phyloP scores from a whole-genome alignment of 2,329 filamentous ascomycete species.

The Dothistroma pini region DNA sequence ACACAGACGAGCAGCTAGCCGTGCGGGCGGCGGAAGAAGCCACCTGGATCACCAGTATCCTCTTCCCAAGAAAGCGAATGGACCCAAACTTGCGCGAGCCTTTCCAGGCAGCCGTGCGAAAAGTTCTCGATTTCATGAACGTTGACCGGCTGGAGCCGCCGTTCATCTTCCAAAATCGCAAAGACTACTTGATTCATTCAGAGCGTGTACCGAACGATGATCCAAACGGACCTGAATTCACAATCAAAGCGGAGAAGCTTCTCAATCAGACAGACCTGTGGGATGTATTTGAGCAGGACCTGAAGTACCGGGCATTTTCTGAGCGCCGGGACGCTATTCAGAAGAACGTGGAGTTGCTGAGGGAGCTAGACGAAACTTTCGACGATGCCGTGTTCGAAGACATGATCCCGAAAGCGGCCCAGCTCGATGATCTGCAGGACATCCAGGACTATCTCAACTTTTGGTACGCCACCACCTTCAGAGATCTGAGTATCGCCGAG shows the following conservation, averaged over 20 bases:
- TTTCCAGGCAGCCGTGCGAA: constrained; percentile 83
- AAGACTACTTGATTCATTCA: constrained; percentile 93
- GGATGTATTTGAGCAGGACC: constrained; percentile 90
- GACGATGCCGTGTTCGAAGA: constrained; percentile 74
- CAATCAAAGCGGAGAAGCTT: constrained; percentile 77
- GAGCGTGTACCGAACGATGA: constrained; percentile 68
- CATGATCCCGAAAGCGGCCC: constrained; percentile 73
- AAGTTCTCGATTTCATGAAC: constrained; percentile 93
- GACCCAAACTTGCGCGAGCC: constrained; percentile 69
- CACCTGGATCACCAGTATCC: constrained; percentile 82
- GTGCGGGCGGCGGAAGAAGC: constrained; percentile 72
- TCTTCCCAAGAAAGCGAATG: constrained; percentile 80
- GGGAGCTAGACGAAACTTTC: constrained; percentile 54
- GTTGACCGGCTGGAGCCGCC: constrained; percentile 93
- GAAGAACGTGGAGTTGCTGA: constrained; percentile 71
- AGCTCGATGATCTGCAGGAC: constrained; percentile 94
- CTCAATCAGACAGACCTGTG: constrained; percentile 90
- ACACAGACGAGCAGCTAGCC: constrained; percentile 70
- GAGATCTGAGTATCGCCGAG: constrained; percentile 67
- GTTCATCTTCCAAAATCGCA: constrained; percentile 96
- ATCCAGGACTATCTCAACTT: constrained; percentile 96
- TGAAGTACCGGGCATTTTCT: constrained; percentile 88
- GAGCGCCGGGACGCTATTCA: constrained; percentile 88
- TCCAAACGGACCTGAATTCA: constrained; percentile 66
- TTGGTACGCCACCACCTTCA: constrained; percentile 79